Evolutionary conservation across 2,329 filamentous ascomycete species (phyloP), one percentile per base, ranked within the genome.

Genomic region (Periconia digitata): DNA sequence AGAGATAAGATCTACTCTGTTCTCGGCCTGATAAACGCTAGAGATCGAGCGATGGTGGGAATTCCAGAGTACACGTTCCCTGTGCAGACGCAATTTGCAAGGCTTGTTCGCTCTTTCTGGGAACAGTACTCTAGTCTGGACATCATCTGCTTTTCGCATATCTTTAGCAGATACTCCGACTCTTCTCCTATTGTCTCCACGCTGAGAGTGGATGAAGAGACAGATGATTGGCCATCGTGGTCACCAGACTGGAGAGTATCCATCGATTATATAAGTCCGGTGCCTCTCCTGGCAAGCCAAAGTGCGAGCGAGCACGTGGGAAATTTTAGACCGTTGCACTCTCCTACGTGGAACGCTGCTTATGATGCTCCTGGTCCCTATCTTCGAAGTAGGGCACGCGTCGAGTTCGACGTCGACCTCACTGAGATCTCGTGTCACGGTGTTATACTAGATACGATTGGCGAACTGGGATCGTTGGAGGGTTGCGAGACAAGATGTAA

Each of bases 281-380:
- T 68, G 7, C 65, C 65, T 21, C 49, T 68, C 8, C 66, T 67
- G 62, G 65, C 58, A n/a, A 66, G 63, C 24, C 65, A 68, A 41
- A 65, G 60, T 40, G 57, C 63, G 10, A 66, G 50, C 22, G 41
- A 57, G 16, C 50, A 62, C 16, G 62, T 68, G 29, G 63, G 63
- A 2, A 67, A 67, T 38, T 68, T 67, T 21, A 58, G 64, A 24
- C 64, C 64, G 1, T 46, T 67, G 1, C 45, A 51, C 22, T 59
- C 57, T 6, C 48, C 43, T 7, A 50, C 37, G 6, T 66, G 58
- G 54, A 62, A 59, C 49, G 58, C 56, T 0, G 46, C 45, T 0
- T 68, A 66, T 38, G 55, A 66, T 32, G 65, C 65, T 6, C 58
- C 64, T 5, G 64, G 64, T 8, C 46, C 40, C 3, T 37, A 40